A percentile compares a stretch with the other conserved stretches of the same genome.
phyloP scores from a whole-genome alignment of 2,329 filamentous ascomycete species.

The Emericellopsis atlantica region DNA sequence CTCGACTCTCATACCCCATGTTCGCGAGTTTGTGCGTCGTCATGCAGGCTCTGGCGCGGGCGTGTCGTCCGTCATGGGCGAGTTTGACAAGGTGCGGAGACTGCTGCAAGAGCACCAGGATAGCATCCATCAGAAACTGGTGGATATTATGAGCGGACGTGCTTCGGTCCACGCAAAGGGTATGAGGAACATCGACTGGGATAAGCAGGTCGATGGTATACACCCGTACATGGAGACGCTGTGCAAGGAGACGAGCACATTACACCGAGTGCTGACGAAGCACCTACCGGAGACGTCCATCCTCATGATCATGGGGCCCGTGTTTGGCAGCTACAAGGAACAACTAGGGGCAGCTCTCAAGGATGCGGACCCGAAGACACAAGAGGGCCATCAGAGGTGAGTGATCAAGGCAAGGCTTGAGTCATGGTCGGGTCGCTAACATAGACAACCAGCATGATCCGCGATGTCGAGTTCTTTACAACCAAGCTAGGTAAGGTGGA shows the following conservation, averaged over 20 bases:
- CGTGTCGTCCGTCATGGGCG: conserved; percentile 52
- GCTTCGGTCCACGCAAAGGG: conserved; percentile 61
- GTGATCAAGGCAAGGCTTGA: conserved; percentile 11
- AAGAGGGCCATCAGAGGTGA: conserved; percentile 59
- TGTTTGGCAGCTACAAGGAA: conserved; percentile 71
- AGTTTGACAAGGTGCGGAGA: conserved; percentile 80
- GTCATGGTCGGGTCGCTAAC: conserved; percentile 5
- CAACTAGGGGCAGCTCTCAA: conserved; percentile 63
- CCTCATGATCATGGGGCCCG: conserved; percentile 71
- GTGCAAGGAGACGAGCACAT: conserved; percentile 70
- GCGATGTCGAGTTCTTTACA: conserved; percentile 63
- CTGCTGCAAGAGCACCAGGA: conserved; percentile 81
- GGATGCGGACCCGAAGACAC: conserved; percentile 51
- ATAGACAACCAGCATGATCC: conserved; percentile 47
- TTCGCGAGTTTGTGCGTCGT: conserved; percentile 81
- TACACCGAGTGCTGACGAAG: conserved; percentile 74
- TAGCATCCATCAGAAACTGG: conserved; percentile 82
- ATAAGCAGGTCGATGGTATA: conserved; percentile 31
- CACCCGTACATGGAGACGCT: conserved; percentile 78
- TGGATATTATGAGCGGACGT: conserved; percentile 80
- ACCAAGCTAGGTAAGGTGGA: conserved; percentile 63
- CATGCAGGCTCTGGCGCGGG: conserved; percentile 45
- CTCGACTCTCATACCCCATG: conserved; percentile 74
- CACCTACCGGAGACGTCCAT: conserved; percentile 69
- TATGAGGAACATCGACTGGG: conserved; percentile 67